Percentiles rank a stretch among this genome's conserved stretches.
These are phyloP conservation scores for Leishmania turanica DNA, from an alignment of 208 protist species.

Conservation along the genomic window DNA sequence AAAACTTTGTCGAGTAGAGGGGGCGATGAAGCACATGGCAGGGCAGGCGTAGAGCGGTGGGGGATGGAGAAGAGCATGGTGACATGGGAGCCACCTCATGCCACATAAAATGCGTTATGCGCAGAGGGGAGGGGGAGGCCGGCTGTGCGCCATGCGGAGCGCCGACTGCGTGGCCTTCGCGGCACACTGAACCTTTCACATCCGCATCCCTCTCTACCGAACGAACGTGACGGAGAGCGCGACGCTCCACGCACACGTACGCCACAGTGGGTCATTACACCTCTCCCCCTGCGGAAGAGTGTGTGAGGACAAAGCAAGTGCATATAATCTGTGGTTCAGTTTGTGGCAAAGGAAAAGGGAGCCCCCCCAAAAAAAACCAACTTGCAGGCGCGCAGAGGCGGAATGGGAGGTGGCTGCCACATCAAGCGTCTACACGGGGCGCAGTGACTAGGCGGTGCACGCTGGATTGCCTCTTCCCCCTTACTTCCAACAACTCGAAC, in stretches of 20 bases:
- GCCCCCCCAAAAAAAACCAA: neutral
- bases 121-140: neutral
- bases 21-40: neutral
- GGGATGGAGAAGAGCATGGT: neutral
- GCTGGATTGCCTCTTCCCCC: neutral
- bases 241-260: neutral
- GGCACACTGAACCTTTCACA: neutral
- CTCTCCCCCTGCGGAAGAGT: too few relatives aligned
- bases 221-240: neutral
- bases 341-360: neutral
- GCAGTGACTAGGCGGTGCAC: neutral
- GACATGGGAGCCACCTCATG: neutral
- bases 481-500: neutral
- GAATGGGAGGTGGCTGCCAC: neutral
- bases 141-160: neutral
- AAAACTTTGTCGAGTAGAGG: neutral
- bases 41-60: constrained; percentile 13
- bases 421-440: neutral
- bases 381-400: neutral
- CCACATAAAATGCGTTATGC: neutral
- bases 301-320: neutral
- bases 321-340: neutral
- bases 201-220: neutral
- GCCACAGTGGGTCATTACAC: neutral
- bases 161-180: neutral